Evolutionary conservation across 1,284 basidiomycete genomes (phyloP), one percentile per base, ranked within the genome.

Genomic region (Exobasidium rhododendri): DNA sequence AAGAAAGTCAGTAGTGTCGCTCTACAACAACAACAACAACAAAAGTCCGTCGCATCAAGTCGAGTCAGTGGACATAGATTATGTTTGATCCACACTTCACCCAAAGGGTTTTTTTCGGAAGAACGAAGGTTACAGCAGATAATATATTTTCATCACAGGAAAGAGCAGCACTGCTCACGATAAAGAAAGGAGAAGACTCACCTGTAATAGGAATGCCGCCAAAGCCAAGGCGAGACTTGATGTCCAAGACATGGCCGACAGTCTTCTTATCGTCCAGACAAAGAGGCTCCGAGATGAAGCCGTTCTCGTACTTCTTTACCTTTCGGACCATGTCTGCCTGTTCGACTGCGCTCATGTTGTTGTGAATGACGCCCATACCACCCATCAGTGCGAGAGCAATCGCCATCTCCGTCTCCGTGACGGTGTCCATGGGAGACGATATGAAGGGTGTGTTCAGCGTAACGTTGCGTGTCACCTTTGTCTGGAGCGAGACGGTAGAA

Each of bases 381-480:
- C 96, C 94, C 69, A 96, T 74, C 22, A 79, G 64, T 24, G 71
- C 77, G 55, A 79, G 71, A 6, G 74, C 63, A 45, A 98, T 96
- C 57, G 94, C 94, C 94, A 98, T 99, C 73, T 94, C 88, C 65
- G 86, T 87, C 83, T 97, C 94, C 2, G 96, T 98, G 70, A 99
- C 94, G 32, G 94, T 98, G 83, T 99, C 94, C 94, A 99, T 99
- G 46, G 96, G 94, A 63, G 92, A 94, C 80, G 92, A 96, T 83
- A 97, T 84, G 83, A 99, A 96, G 0, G 96, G 94, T 0, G 94
- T 94, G 83, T 93, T 97, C 76, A 99, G 85, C 46, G 85, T 84
- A 70, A 97, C 91, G 77, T 97, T 97, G 62, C 89, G 87, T 51
- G 94, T 97, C 59, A 98, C 88, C 59, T 85, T 86, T 73, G 88